phyloP scores from a whole-genome alignment of 192 early-diverging fungal genomes.

The Rhizoclosmatium sp. region DNA sequence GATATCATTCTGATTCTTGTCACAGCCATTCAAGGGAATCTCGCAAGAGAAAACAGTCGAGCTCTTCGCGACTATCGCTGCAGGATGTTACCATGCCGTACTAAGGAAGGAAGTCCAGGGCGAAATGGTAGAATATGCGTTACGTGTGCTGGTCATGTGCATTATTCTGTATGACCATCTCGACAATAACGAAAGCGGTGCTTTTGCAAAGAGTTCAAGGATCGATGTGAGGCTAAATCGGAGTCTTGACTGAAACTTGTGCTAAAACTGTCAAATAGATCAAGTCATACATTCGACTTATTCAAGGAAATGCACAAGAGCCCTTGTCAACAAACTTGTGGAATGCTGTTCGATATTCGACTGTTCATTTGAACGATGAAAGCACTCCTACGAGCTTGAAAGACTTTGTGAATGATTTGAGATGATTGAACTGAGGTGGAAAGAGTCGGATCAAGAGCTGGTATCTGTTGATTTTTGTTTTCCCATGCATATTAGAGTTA shows the following conservation, averaged over 20 bases:
- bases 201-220: slow-evolving; percentile 76
- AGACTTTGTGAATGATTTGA: slow-evolving; percentile 12
- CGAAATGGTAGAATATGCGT: slow-evolving; percentile 72
- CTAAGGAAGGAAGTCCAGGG: slow-evolving; percentile 68
- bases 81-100: slow-evolving; percentile 81
- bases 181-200: slow-evolving; percentile 66
- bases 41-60: slow-evolving; percentile 53
- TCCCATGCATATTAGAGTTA: too few relatives aligned
- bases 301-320: slow-evolving; percentile 68
- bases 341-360: slow-evolving; percentile 78
- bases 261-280: slow-evolving; percentile 46
- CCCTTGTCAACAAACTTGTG: slow-evolving; percentile 64
- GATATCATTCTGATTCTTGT: too few relatives aligned
- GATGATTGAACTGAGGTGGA: not conserved
- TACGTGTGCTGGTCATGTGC: slow-evolving; percentile 87
- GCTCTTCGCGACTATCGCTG: slow-evolving; percentile 76
- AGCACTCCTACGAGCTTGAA: slow-evolving; percentile 69
- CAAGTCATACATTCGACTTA: slow-evolving; percentile 67
- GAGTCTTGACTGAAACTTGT: not conserved
- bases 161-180: slow-evolving; percentile 95
- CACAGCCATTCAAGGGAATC: not conserved
- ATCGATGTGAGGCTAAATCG: slow-evolving; percentile 74
- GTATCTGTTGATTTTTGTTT: too few relatives aligned
- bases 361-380: slow-evolving; percentile 82
- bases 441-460: too few relatives aligned